Evolutionary conservation across 495 filamentous ascomycete species (phyloP), one percentile per base, ranked within the genome.

Genomic region (Pseudoneurospora amorphoporcata): DNA sequence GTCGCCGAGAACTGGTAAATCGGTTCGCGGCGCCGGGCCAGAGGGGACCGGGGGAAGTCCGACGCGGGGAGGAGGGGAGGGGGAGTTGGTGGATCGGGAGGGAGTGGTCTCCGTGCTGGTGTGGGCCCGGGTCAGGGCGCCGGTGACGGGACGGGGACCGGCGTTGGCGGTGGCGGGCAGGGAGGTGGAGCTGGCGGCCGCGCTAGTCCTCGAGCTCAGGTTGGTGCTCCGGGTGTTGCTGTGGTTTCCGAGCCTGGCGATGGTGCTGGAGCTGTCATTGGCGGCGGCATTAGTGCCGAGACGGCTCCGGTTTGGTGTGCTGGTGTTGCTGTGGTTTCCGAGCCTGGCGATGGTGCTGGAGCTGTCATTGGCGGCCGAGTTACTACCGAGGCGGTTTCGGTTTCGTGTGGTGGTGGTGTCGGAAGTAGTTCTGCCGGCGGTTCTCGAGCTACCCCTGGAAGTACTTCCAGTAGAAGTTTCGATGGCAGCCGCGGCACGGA

Each of bases 41-140:
- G 75, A 80, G 7, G 82, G 82, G 14, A 79, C 12, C n/a, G 75
- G 71, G 69, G 70, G 69, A 69, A 77, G 41, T 76, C 71, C 39
- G 77, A 79, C 39, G 71, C 75, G 19, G 76, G 76, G 4, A 81
- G 84, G 42, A 85, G 4, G 83, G 81, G 14, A 84, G 76, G 17
- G 81, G 81, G 14, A 35, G 37, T 19, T 69, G 61, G 68, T 40
- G n/a, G 47, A 69, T 35, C 53, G 68, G 38, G 29, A 4, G 40
- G 71, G 3, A 65, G 69, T 35, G 68, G 38, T 12, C 5, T 61
- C 53, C 6, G 53, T 37, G 71, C 16, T 23, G 73, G 71, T 69
- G 1, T 23, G 72, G 38, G 68, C 45, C 29, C n/a, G 73, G 39
- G n/a, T 58, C 70, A 19, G 45, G 43, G 68, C 17, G 72, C 42